Conservation (phyloP, 306 rosid genomes). For the Gleditsia sinensis region DNA sequence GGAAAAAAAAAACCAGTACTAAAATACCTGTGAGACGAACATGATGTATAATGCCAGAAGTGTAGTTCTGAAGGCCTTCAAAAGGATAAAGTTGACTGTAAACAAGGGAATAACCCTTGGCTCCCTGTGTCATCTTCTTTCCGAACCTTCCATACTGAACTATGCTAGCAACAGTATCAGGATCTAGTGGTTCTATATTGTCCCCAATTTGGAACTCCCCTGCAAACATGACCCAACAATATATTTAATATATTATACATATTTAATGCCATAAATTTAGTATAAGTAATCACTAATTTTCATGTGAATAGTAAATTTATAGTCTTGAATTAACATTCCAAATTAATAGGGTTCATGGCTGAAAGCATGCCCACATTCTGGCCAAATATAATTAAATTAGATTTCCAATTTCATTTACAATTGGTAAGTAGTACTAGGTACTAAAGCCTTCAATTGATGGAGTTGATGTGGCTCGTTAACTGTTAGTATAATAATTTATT, state of each 20-base stretch:
- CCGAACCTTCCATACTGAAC: conserved; percentile 64
- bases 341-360: background rate
- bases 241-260: background rate
- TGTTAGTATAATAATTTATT: background rate
- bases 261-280: background rate
- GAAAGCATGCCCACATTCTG: background rate
- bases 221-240: conserved; percentile 38
- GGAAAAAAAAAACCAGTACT: background rate
- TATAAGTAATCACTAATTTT: background rate
- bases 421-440: background rate
- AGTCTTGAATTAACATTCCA: conserved; percentile 18
- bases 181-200: conserved; percentile 62
- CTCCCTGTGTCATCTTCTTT: conserved; percentile 39
- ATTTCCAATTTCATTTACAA: background rate
- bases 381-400: background rate
- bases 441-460: background rate
- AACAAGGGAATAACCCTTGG: conserved; percentile 67
- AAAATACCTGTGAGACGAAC: conserved; percentile 74
- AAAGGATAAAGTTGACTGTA: conserved; percentile 86
- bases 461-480: background rate
- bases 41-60: conserved; percentile 95
- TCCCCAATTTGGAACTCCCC: conserved; percentile 92
- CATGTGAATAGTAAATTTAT: background rate
- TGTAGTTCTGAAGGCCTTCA: conserved; percentile 88
- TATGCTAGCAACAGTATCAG: conserved; percentile 58